Evolutionary conservation across 2,329 filamentous ascomycete genomes (phyloP), one percentile per base, ranked within the genome.

Genomic region (Nothophoma quercina): DNA sequence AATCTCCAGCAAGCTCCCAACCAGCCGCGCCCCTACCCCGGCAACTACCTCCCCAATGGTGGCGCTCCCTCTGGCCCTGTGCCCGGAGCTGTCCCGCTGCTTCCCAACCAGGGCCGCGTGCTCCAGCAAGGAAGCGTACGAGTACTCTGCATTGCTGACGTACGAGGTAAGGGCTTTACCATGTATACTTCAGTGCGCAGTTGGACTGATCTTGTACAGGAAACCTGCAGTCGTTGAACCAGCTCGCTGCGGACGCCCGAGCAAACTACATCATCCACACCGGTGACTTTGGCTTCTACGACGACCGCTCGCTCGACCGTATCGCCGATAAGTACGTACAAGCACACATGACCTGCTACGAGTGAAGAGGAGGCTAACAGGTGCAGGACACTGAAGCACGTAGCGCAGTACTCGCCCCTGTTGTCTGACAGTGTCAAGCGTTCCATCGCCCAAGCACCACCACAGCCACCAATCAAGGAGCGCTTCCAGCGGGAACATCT

Each of bases 201-300:
- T 7, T n/a, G 2, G n/a, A 33, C 61, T 68, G 45, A 67, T 47
- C 5, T 5, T 12, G 33, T 47, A n/a, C 65, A 99, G 95, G 95
- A 77, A 97, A 98, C 76, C 82, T 99, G 65, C 87, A 89, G 78
- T 97, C 95, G 63, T 82, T 99, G 69, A 99, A 99, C 79, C 93
- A 98, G 57, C 88, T 99, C 57, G 95, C 95, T 61, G 96, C 91
- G 77, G 90, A 95, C 73, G 93, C 95, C 58, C 90, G 90, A 73
- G 95, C 95, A 68, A 92, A 97, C 78, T 92, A 97, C 79, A 96
- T 99, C 77, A 92, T 99, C 70, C 95, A 99, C 78, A 99, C 95
- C 16, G 95, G 95, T 76, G 95, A 99, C 76, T 99, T 99, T 74
- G 95, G 95, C 59, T 99, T 99, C 80, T 99, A 99, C 80, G 95